Conservation (phyloP, 371 early-diverging fungal genomes). For the Nematocida parisii region DNA sequence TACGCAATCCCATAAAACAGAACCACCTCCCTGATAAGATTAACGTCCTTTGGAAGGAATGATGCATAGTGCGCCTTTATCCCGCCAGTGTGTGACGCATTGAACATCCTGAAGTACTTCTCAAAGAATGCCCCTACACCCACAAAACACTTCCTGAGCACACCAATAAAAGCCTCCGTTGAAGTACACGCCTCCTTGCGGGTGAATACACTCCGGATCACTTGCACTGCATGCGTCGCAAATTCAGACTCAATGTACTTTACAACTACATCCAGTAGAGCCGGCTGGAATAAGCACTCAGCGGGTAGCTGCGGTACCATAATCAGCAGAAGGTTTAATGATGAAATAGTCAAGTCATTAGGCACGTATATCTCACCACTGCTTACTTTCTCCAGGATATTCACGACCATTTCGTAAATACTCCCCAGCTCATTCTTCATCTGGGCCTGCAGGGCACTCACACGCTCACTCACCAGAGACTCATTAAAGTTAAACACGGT, state of each 20-base stretch:
- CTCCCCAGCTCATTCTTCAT: constrained; percentile 88
- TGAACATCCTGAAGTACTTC: constrained; percentile 65
- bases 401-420: constrained; percentile 86
- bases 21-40: constrained; percentile 24
- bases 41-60: constrained; percentile 20
- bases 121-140: constrained; percentile 71
- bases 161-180: constrained; percentile 75
- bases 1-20: constrained; percentile 40
- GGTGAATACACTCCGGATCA: constrained; percentile 75
- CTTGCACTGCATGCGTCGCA: neutral
- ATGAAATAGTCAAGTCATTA: constrained; percentile 76
- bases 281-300: constrained; percentile 88
- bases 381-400: constrained; percentile 78
- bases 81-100: constrained; percentile 21
- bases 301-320: constrained; percentile 93
- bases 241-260: constrained; percentile 47
- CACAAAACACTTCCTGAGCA: constrained; percentile 77
- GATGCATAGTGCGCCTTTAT: neutral
- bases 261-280: constrained; percentile 74
- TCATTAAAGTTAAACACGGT: constrained; percentile 93
- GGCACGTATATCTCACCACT: constrained; percentile 63
- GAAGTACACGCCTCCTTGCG: constrained; percentile 77
- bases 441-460: constrained; percentile 80
- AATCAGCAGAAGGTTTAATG: constrained; percentile 82
- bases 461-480: constrained; percentile 89